These are phyloP conservation scores for Daedaleopsis nitida DNA, from an alignment of 768 basidiomycete genomes.

Conservation along the genomic window DNA sequence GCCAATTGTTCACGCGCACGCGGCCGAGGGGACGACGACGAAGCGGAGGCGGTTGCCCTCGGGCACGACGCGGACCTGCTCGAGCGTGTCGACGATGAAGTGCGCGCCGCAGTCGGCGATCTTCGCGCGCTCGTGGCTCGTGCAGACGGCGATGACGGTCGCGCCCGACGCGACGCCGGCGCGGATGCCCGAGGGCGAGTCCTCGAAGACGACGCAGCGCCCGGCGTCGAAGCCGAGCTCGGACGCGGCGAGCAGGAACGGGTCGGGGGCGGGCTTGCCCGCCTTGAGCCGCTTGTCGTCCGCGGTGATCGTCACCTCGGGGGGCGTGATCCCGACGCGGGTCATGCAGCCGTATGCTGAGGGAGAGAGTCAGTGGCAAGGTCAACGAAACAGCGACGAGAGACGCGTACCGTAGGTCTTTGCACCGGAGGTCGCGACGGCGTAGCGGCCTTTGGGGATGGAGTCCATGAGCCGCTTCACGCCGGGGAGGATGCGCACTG, in stretches of 20 bases:
- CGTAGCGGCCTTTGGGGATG: conserved; percentile 65
- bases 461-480: conserved; percentile 66
- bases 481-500: conserved; percentile 73
- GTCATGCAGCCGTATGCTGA: conserved; percentile 68
- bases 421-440: conserved; percentile 75
- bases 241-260: conserved; percentile 62
- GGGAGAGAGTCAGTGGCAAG: conserved; percentile 7
- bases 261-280: conserved; percentile 64
- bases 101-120: conserved; percentile 60
- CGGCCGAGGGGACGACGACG: conserved; percentile 29
- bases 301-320: conserved; percentile 71
- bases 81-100: conserved; percentile 57
- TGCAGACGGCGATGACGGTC: conserved; percentile 75
- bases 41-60: conserved; percentile 48
- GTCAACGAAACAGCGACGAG: background rate
- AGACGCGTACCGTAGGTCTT: conserved; percentile 59
- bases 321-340: conserved; percentile 68
- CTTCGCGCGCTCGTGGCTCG: conserved; percentile 61
- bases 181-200: conserved; percentile 65
- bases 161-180: conserved; percentile 75
- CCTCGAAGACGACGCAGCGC: conserved; percentile 78
- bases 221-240: conserved; percentile 57
- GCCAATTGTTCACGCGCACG: too few species aligned
- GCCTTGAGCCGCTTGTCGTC: conserved; percentile 74
- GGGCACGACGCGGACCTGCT: conserved; percentile 44